Conservation (phyloP, 306 rosid genomes). For the Medicago arabica region DNA sequence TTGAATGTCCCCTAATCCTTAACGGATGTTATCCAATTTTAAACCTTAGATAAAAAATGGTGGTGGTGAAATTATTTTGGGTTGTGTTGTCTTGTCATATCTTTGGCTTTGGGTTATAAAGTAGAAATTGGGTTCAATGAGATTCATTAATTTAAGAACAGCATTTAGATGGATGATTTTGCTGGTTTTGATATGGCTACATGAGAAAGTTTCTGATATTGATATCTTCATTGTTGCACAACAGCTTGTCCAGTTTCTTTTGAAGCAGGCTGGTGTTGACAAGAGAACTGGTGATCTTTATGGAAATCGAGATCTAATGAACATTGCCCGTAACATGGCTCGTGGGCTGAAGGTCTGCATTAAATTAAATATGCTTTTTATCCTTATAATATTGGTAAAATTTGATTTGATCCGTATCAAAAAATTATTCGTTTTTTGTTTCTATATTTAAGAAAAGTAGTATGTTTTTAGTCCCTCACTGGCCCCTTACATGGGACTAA, state of each 20-base stretch:
- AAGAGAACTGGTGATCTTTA: conserved; percentile 88
- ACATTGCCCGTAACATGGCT: conserved; percentile 98
- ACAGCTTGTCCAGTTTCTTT: conserved; percentile 96
- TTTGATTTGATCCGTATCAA: not conserved
- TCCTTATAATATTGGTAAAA: not conserved
- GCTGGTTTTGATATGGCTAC: conserved; percentile 28
- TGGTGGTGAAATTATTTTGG: conserved; percentile 17
- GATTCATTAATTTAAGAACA: conserved; percentile 24
- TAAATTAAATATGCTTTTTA: conserved; percentile 12
- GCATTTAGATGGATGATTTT: conserved; percentile 27
- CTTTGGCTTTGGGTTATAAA: conserved; percentile 37
- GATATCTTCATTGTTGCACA: conserved; percentile 47
- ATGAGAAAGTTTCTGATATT: conserved; percentile 46
- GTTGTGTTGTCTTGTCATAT: conserved; percentile 6
- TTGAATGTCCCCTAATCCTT: conserved; percentile 22
- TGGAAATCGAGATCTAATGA: conserved; percentile 88
- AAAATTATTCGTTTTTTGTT: not conserved
- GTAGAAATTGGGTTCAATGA: conserved; percentile 10
- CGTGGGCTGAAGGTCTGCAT: conserved; percentile 88
- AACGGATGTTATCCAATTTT: conserved; percentile 31
- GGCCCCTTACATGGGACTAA: not conserved
- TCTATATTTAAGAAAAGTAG: not conserved
- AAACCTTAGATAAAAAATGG: conserved; percentile 31
- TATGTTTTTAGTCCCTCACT: not conserved
- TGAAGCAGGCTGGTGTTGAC: conserved; percentile 98